phyloP scores from a whole-genome alignment of 163 green algal species.

The Picocystis sp. region DNA sequence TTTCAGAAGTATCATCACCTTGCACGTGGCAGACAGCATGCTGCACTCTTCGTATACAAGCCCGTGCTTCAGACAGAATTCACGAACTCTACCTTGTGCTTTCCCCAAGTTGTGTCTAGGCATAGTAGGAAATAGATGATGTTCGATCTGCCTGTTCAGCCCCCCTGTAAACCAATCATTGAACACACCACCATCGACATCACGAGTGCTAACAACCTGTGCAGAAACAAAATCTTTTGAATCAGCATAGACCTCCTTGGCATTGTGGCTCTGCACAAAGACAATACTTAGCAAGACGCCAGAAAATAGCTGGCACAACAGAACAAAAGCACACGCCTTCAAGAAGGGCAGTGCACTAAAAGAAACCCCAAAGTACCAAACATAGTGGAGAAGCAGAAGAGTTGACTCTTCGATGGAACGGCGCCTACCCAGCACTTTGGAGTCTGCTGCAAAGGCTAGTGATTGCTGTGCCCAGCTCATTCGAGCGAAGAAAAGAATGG shows the following conservation, averaged over 20 bases:
- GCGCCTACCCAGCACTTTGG: constrained; percentile 10
- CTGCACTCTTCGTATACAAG: constrained; percentile 38
- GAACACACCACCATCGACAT: constrained; percentile 21
- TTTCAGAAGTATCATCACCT: constrained; percentile 15
- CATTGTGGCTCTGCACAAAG: constrained; percentile 63
- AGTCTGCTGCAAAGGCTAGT: constrained; percentile 8
- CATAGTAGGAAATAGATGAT: constrained; percentile 58
- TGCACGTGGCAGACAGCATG: constrained; percentile 21
- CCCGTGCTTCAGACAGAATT: constrained; percentile 39
- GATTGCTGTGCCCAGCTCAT: constrained; percentile 36
- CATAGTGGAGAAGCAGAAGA: constrained; percentile 28
- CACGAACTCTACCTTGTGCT: constrained; percentile 17
- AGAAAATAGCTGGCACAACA: constrained; percentile 21
- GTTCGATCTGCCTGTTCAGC: constrained; percentile 60
- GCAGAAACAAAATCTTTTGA: constrained; percentile 43
- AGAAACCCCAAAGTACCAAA: constrained; percentile 16
- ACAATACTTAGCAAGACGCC: constrained; percentile 42
- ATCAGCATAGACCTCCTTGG: constrained; percentile 51
- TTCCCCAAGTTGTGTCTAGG: constrained; percentile 40
- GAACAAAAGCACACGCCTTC: constrained; percentile 13
- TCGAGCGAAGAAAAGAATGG: constrained; percentile 39
- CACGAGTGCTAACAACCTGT: constrained; percentile 29
- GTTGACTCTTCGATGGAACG: constrained; percentile 16
- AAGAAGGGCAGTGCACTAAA: constrained; percentile 13
- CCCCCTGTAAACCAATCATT: constrained; percentile 56